Percentiles rank a stretch among this genome's conserved stretches.
Evolutionary conservation across 169 alveolate genomes (phyloP).

Genomic region (Theileria sp.): DNA sequence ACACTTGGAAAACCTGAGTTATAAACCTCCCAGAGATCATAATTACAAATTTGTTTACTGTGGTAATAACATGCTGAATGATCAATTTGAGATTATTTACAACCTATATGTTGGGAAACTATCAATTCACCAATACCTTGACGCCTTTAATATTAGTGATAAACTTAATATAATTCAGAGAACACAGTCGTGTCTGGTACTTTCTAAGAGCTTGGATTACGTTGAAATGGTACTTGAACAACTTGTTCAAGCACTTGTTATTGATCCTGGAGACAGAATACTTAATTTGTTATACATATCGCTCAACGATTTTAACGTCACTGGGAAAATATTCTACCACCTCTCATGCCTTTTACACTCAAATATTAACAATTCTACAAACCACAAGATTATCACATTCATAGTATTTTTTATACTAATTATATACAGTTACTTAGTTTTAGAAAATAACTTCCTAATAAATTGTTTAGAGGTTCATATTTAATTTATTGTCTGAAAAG

Average conservation of each 20-base stretch:
- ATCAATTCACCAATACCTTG: conserved; percentile 27
- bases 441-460: neutral
- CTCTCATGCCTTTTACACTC: conserved; percentile 46
- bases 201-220: conserved; percentile 29
- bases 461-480: conserved; percentile 12
- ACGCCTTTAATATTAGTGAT: conserved; percentile 21
- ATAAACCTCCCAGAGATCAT: neutral
- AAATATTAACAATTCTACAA: neutral
- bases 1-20: neutral
- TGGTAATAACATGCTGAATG: neutral
- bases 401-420: conserved; percentile 9
- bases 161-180: conserved; percentile 51
- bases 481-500: neutral
- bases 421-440: neutral
- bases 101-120: conserved; percentile 29
- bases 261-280: conserved; percentile 66
- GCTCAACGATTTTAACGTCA: conserved; percentile 6
- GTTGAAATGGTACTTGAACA: conserved; percentile 43
- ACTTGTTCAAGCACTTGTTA: conserved; percentile 46
- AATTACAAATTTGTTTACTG: neutral
- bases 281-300: conserved; percentile 37
- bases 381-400: conserved; percentile 33
- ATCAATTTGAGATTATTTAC: conserved; percentile 19
- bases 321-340: conserved; percentile 33
- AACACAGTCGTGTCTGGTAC: conserved; percentile 52